A percentile compares a stretch with the other conserved stretches of the same genome.
Evolutionary conservation across 164 flowering plant species (phyloP).

Genomic region (Nelumbo lutea): DNA sequence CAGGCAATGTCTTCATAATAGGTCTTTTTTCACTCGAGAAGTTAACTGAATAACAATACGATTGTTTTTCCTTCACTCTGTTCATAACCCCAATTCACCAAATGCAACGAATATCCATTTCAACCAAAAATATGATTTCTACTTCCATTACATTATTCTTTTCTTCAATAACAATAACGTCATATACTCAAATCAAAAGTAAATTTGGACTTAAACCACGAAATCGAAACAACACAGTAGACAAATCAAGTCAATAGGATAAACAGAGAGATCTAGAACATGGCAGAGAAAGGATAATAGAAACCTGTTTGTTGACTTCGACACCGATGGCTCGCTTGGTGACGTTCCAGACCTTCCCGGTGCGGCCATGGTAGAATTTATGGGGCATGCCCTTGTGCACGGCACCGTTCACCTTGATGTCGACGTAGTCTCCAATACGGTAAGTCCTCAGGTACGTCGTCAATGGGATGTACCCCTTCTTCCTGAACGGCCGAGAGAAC

Average conservation of each 20-base stretch:
- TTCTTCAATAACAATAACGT: too few relatives aligned
- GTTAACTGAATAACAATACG: too few relatives aligned
- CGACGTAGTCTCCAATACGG: slow-evolving; percentile 30
- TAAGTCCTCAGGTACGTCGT: slow-evolving; percentile 29
- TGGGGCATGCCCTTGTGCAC: slow-evolving; percentile 90
- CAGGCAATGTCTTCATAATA: too few relatives aligned
- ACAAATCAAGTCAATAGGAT: background rate
- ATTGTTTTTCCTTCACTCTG: too few relatives aligned
- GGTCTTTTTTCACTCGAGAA: too few relatives aligned
- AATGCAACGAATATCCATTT: too few relatives aligned
- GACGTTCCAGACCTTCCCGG: slow-evolving; percentile 80
- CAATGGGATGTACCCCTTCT: slow-evolving; percentile 32
- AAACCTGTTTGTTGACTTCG: slow-evolving; percentile 78
- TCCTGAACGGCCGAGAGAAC: slow-evolving; percentile 29
- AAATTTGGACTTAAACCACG: background rate
- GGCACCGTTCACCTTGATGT: slow-evolving; percentile 36
- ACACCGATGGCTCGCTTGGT: slow-evolving; percentile 88
- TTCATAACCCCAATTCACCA: too few relatives aligned
- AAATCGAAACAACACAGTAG: background rate
- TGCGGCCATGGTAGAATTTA: slow-evolving; percentile 88
- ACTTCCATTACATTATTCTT: background rate
- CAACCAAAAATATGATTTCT: too few relatives aligned
- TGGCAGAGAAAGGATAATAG: background rate
- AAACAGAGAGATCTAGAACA: background rate
- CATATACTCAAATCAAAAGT: background rate